Base-by-base conservation (phyloP, 2,329 filamentous ascomycete genomes). In the Huntiella omanensis region DNA sequence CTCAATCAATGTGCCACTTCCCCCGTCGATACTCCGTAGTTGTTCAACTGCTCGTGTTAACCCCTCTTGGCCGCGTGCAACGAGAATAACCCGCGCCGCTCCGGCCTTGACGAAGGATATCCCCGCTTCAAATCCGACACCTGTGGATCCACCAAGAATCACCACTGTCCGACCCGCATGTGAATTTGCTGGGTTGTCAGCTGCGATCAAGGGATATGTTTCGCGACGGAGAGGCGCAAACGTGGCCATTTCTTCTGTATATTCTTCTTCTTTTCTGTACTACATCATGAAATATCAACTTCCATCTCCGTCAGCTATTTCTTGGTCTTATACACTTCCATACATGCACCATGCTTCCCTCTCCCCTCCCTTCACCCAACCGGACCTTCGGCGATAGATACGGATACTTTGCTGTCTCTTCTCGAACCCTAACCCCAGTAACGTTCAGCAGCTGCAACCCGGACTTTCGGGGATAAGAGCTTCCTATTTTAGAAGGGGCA, bases 41-140 rank as follows among this genome's bases (percentile, higher is more conserved):
- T 45, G 34, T 7, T 53, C 47, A 5, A 47, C 55, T 1, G 58
- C 56, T 1, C 50, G 45, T 1, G 55, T 42, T 6, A 64, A 54
- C 3, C 53, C 51, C 2, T 54, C 52, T 0, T 52, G 33, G 2
- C 59, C 60, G 5, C 66, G 64, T 5, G 59, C 63, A 1, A 62
- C 48, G 35, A 71, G 55, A 7, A 62, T 58, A 19, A 69, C 55
- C 1, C 52, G 54, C 2, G 55, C 45, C 5, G 64, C 62, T 0
- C 58, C 57, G 0, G 68, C 68, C 1, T 53, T 48, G 7, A 60
- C 58, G 51, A 68, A 83, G 40, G 75, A 63, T 41, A 68, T 65
- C 2, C 77, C 77, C 11, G 80, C 70, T 1, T 74, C 71, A 47
- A 74, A 71, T 1, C 79, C 80, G 40, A 84, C 75, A 22, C 79